Percentiles rank a stretch among this genome's conserved stretches.
These are phyloP conservation scores for Tetraselmis chui DNA, from an alignment of 139 green algal genomes.

Conservation along the genomic window DNA sequence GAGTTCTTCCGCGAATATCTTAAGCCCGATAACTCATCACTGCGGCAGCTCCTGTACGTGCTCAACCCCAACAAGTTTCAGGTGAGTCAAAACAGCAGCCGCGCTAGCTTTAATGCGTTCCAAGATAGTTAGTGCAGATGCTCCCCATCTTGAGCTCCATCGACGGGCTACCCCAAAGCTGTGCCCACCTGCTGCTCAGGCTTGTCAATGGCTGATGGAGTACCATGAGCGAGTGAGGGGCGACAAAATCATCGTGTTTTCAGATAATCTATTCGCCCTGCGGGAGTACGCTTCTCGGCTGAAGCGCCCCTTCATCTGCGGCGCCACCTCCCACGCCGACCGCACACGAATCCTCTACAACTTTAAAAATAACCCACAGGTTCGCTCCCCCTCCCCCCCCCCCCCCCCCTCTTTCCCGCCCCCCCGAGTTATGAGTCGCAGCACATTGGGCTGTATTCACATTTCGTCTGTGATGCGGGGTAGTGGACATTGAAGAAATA, in stretches of 20 bases:
- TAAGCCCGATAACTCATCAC: constrained; percentile 48
- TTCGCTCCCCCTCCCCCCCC: not conserved
- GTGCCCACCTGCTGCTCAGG: constrained; percentile 9
- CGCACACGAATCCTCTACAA: constrained; percentile 84
- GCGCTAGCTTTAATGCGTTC: too few relatives aligned
- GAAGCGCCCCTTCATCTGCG: constrained; percentile 91
- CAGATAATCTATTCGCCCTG: constrained; percentile 96
- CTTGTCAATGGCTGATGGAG: constrained; percentile 90
- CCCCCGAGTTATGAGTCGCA: too few relatives aligned
- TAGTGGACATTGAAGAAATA: too few relatives aligned
- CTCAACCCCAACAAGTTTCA: constrained; percentile 98
- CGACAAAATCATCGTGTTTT: constrained; percentile 92
- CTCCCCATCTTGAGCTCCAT: too few relatives aligned
- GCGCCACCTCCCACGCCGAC: constrained; percentile 79
- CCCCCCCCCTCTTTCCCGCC: too few relatives aligned
- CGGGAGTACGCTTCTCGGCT: constrained; percentile 82
- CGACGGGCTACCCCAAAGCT: too few relatives aligned
- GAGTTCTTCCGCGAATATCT: constrained; percentile 93
- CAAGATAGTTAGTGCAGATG: too few relatives aligned
- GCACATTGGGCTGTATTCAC: too few relatives aligned
- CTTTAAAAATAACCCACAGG: constrained; percentile 85
- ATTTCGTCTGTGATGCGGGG: too few relatives aligned
- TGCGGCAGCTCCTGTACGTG: constrained; percentile 80
- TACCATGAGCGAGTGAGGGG: constrained; percentile 77
- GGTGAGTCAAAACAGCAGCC: too few relatives aligned